Base-by-base conservation (phyloP, 306 rosid genomes). In the Delonix regia region DNA sequence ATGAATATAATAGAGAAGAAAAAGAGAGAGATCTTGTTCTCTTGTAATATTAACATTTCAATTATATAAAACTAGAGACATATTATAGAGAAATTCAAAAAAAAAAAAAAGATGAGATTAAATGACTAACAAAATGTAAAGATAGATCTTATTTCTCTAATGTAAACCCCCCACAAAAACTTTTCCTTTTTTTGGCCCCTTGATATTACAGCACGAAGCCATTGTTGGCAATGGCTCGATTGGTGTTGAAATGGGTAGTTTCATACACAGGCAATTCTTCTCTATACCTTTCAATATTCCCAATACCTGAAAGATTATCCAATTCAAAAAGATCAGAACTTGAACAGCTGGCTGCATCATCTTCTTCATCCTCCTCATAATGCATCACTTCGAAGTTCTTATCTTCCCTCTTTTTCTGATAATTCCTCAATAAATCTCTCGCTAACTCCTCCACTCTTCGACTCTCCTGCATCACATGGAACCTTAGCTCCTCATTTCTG, bases 281-380 rank as follows among this genome's bases (percentile, higher is more conserved):
- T 41, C 94, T 81, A 57, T 88, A 96, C 89, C 94, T 88, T 63
- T 91, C 96, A 77, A 95, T 64, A 64, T 64, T 93, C 81, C 99
- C 99, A 72, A 87, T 92, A 1, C 85, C 90, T 3, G 97, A 93
- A 14, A 93, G 86, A 88, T 88, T 90, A 83, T 96, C 99, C 91
- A 96, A 87, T 83, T 96, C 99, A 78, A 96, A 96, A 5, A 96
- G 94, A 90, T 96, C 99, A 79, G 99, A 93, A 71, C 99, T 96
- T 18, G 96, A 80, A 84, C 84, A 93, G 75, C 99, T 96, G 33
- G 76, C 86, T 7, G 69, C 93, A 61, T 93, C 99, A 52, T 88
- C 89, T 0, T 92, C 93, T 0, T 84, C 82, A 2, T 90, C 98
- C 19, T 89, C 82, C 34, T 86, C 90, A 22, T 70, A 88, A 0